Base-by-base conservation (phyloP, 768 basidiomycete species). In the Clavaria fumosa region DNA sequence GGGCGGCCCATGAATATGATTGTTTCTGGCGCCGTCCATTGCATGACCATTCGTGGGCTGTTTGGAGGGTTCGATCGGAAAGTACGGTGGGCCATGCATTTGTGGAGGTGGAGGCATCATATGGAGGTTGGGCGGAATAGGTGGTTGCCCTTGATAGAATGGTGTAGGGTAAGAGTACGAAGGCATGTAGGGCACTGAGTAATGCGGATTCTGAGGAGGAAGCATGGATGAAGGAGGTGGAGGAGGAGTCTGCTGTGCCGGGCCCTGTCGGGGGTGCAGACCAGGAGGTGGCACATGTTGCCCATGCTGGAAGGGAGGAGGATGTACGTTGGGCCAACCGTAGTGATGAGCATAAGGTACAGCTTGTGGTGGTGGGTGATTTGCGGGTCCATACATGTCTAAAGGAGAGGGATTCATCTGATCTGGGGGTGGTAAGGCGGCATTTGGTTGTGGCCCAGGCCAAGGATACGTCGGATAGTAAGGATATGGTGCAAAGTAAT, bases 131-230 rank as follows among this genome's bases (percentile, higher is more conserved):
- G 41, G 38, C 22, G 40, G 24, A 11, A 53, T 43, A 44, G 53
- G 47, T 42, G 52, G 44, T 3, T 57, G 56, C 3, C 58, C 53
- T 31, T 55, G 52, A 40, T 59, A 61, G 12, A 45, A 45, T 15
- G 57, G 48, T 37, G 59, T 44, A 20, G 61, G 52, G 41, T 62
- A 62, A 30, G 59, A 34, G 52, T 54, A 48, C 50, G 60, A 41
- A n/a, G 51, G 51, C 31, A 56, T 56, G 26, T 56, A 55, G 15
- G 52, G 45, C 5, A 39, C 24, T 9, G 55, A 44, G 33, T 56
- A 58, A 17, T 55, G 56, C 7, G 35, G 14, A 34, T 40, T 35
- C 38, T 48, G 47, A 23, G 26, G 40, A 23, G 41, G 39, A 15
- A 39, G 39, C 12, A n/a, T n/a, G n/a, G n/a, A n/a, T n/a, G n/a